These are phyloP conservation scores for Drechslera avenae DNA, from an alignment of 2,329 filamentous ascomycete genomes.

Conservation along the genomic window DNA sequence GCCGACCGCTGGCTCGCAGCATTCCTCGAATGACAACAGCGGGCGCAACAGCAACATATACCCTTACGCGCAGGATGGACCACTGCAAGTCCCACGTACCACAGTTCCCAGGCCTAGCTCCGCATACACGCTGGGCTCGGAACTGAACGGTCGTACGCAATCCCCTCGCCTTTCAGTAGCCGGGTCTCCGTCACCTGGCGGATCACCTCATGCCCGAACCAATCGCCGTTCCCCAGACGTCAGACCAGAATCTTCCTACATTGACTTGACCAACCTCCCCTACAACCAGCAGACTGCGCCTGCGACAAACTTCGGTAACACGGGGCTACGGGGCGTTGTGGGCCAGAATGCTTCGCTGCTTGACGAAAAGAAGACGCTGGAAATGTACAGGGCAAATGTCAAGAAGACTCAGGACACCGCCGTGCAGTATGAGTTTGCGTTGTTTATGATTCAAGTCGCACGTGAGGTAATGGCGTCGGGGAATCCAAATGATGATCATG, in stretches of 20 bases:
- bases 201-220: conserved; percentile 54
- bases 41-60: conserved; percentile 36
- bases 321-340: conserved; percentile 75
- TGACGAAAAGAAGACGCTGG: conserved; percentile 88
- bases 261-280: conserved; percentile 67
- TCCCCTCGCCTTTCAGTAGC: conserved; percentile 58
- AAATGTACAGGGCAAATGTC: conserved; percentile 96
- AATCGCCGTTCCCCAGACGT: conserved; percentile 62
- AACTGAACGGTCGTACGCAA: conserved; percentile 66
- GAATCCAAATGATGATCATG: conserved; percentile 45
- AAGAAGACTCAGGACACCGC: conserved; percentile 93
- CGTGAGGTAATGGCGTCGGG: conserved; percentile 65
- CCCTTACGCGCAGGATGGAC: conserved; percentile 37
- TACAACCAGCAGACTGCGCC: conserved; percentile 80
- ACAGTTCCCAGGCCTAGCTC: conserved; percentile 74
- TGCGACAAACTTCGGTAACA: conserved; percentile 73
- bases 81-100: conserved; percentile 55
- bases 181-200: conserved; percentile 46
- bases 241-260: conserved; percentile 65
- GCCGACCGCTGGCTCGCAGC: conserved; percentile 35
- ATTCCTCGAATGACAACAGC: conserved; percentile 39
- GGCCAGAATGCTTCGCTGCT: conserved; percentile 90
- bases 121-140: conserved; percentile 75
- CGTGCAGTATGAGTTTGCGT: conserved; percentile 94
- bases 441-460: conserved; percentile 89